A percentile compares a stretch with the other conserved stretches of the same genome.
Evolutionary conservation across 805 yeast species (phyloP).

Genomic region (Candida manassasensis): DNA sequence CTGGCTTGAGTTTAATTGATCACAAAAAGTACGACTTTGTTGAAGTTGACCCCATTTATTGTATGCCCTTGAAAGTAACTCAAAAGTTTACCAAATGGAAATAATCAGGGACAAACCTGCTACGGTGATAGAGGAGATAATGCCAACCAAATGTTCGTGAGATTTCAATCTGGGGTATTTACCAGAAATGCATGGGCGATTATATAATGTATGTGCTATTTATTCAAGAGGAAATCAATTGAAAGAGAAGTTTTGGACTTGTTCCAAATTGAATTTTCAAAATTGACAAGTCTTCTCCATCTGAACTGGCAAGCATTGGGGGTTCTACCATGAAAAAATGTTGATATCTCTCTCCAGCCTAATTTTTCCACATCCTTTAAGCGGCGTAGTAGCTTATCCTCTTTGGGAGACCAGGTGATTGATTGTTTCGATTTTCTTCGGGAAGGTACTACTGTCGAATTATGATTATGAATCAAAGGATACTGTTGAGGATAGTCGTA

Average conservation of each 20-base stretch:
- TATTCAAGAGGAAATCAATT: constrained; percentile 7
- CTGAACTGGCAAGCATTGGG: constrained; percentile 88
- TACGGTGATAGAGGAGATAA: constrained; percentile 98
- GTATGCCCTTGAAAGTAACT: constrained; percentile 61
- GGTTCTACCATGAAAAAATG: constrained; percentile 73
- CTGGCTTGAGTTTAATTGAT: constrained; percentile 79
- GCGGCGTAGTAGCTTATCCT: constrained; percentile 65
- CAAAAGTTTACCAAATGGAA: constrained; percentile 40
- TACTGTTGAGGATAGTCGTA: constrained; percentile 1
- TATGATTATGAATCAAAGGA: not conserved
- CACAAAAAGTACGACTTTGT: constrained; percentile 45
- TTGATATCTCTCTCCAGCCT: constrained; percentile 87
- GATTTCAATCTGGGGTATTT: too few relatives aligned
- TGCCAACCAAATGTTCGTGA: constrained; percentile 62
- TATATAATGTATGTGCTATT: too few relatives aligned
- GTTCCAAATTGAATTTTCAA: constrained; percentile 15
- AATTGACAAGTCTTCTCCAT: constrained; percentile 65
- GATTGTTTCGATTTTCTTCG: constrained; percentile 27
- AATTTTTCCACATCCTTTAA: constrained; percentile 77
- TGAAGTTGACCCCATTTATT: constrained; percentile 80
- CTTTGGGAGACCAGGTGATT: constrained; percentile 73
- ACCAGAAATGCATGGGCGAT: too few relatives aligned
- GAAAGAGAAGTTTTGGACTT: constrained; percentile 6
- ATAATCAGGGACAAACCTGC: constrained; percentile 91
- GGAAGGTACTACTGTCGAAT: constrained; percentile 5